Percentiles rank a stretch among this genome's conserved stretches.
These are phyloP conservation scores for Pythium periplocum DNA, from an alignment of 352 stramenopile genomes.

Conservation along the genomic window DNA sequence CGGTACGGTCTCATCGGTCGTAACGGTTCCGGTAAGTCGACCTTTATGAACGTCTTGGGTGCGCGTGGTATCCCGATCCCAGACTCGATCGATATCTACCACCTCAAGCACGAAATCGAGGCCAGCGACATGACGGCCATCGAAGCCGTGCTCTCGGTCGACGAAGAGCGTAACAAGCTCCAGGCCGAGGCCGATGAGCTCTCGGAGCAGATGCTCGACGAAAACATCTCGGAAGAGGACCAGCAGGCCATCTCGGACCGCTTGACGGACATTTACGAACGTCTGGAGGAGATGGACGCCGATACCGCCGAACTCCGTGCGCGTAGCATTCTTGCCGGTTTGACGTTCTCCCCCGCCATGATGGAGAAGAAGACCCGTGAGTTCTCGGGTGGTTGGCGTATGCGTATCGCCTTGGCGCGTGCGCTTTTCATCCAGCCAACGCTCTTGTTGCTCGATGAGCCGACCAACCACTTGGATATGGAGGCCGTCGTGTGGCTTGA, in stretches of 20 bases:
- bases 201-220: slow-evolving; percentile 88
- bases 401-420: slow-evolving; percentile 94
- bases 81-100: slow-evolving; percentile 95
- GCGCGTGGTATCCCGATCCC: slow-evolving; percentile 93
- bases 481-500: slow-evolving; percentile 98
- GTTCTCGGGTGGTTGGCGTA: slow-evolving; percentile 95
- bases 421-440: slow-evolving; percentile 97
- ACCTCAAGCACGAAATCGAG: slow-evolving; percentile 96
- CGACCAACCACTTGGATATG: slow-evolving; percentile 96
- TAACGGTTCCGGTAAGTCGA: slow-evolving; percentile 96
- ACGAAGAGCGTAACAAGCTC: slow-evolving; percentile 91
- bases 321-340: slow-evolving; percentile 91
- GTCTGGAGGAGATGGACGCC: slow-evolving; percentile 93
- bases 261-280: slow-evolving; percentile 93
- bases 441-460: slow-evolving; percentile 93
- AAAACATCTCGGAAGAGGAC: slow-evolving; percentile 86
- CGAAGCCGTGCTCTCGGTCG: slow-evolving; percentile 93
- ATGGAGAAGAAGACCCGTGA: slow-evolving; percentile 92
- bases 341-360: slow-evolving; percentile 95
- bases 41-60: slow-evolving; percentile 96
- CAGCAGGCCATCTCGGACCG: slow-evolving; percentile 84
- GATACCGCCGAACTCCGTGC: slow-evolving; percentile 92
- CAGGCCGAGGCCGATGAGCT: slow-evolving; percentile 91
- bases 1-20: slow-evolving; percentile 96
- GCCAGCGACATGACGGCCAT: slow-evolving; percentile 92